Conservation (phyloP, 768 basidiomycete genomes). For the Heimioporus sp. region DNA sequence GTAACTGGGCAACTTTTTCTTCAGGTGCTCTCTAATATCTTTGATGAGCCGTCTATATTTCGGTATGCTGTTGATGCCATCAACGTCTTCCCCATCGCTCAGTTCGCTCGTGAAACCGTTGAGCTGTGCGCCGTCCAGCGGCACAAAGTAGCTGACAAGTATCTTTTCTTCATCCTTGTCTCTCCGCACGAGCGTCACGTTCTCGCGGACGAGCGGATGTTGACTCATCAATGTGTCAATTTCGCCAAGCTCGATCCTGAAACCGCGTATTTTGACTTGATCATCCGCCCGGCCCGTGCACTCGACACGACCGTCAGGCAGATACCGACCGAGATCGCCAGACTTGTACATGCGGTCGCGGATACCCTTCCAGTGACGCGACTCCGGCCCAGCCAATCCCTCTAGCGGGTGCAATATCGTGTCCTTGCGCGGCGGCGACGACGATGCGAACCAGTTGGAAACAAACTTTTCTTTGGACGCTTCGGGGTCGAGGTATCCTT, state of each 20-base stretch:
- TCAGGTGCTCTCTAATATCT: slow-evolving; percentile 91
- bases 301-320: slow-evolving; percentile 90
- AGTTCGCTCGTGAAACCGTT: slow-evolving; percentile 71
- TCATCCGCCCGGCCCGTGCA: slow-evolving; percentile 97
- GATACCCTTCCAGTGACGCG: slow-evolving; percentile 88
- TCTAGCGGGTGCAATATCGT: slow-evolving; percentile 62
- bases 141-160: slow-evolving; percentile 95
- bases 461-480: slow-evolving; percentile 93
- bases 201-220: slow-evolving; percentile 93
- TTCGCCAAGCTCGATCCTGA: slow-evolving; percentile 97
- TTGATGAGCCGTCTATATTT: slow-evolving; percentile 87
- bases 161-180: slow-evolving; percentile 99
- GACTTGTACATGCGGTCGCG: slow-evolving; percentile 98
- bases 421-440: slow-evolving; percentile 55
- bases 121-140: slow-evolving; percentile 65
- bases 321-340: slow-evolving; percentile 93
- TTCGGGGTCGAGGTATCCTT: slow-evolving; percentile 85
- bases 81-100: slow-evolving; percentile 44
- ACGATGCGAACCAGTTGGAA: slow-evolving; percentile 80
- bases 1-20: slow-evolving; percentile 95
- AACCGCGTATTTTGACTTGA: slow-evolving; percentile 98
- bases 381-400: slow-evolving; percentile 65
- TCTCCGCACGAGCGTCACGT: slow-evolving; percentile 92
- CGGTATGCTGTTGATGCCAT: slow-evolving; percentile 71
- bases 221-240: slow-evolving; percentile 95